A percentile compares a stretch with the other conserved stretches of the same genome.
Conservation (phyloP, 2,329 filamentous ascomycete genomes). For the Botrytis pseudocinerea region DNA sequence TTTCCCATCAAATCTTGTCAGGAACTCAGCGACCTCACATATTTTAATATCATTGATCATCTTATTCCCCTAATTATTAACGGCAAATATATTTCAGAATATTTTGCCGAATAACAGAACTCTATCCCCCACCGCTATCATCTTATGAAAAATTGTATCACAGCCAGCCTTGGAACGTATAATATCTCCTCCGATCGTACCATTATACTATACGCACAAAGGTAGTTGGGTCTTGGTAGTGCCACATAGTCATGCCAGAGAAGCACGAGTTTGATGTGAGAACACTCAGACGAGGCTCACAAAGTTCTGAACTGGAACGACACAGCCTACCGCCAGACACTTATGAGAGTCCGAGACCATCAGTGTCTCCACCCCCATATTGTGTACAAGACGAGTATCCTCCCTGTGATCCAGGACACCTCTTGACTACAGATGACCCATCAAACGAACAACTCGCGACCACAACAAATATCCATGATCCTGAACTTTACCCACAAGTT, state of each 20-base stretch:
- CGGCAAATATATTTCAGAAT: not conserved
- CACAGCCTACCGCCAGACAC: not conserved
- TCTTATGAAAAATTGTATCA: not conserved
- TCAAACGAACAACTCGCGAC: not conserved
- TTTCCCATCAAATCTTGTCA: not conserved
- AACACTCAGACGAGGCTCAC: not conserved
- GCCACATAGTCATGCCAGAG: not conserved
- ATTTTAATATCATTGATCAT: not conserved
- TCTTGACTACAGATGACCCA: not conserved
- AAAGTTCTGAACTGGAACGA: not conserved
- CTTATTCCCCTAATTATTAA: not conserved
- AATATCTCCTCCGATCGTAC: not conserved
- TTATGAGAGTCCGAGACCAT: not conserved
- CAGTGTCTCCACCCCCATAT: conserved; percentile 3
- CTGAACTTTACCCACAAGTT: not conserved
- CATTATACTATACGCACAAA: not conserved
- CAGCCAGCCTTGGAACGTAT: not conserved
- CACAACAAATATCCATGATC: no score
- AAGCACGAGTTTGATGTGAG: conserved; percentile 10
- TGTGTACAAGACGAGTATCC: not conserved
- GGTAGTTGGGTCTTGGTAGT: no score
- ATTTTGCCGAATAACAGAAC: not conserved
- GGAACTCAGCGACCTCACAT: conserved; percentile 1
- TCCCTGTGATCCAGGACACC: not conserved
- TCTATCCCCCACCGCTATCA: not conserved